Evolutionary conservation across 2,329 filamentous ascomycete species (phyloP).

Genomic region (Dactylonectria estremocensis): DNA sequence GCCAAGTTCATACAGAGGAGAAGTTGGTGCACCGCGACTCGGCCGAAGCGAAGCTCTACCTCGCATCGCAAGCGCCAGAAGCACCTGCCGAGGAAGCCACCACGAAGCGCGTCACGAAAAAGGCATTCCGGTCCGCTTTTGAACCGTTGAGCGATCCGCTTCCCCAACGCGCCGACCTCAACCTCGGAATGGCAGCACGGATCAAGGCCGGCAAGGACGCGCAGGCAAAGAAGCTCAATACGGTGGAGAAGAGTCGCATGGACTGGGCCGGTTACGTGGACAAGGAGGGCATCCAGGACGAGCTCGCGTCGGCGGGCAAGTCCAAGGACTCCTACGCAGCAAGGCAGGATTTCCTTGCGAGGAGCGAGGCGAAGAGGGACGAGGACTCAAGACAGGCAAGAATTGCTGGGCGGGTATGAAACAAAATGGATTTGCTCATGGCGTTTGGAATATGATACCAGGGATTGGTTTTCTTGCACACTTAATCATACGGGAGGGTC

Average conservation of each 20-base stretch:
- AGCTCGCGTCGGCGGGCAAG: slow-evolving; percentile 75
- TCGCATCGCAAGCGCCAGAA: slow-evolving; percentile 63
- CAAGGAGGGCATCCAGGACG: slow-evolving; percentile 79
- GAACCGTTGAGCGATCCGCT: slow-evolving; percentile 68
- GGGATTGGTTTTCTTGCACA: slow-evolving; percentile 25
- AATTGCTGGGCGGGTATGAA: slow-evolving; percentile 57
- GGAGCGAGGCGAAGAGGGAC: slow-evolving; percentile 75
- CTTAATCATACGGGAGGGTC: not conserved
- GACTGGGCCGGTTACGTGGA: slow-evolving; percentile 82
- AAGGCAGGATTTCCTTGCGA: slow-evolving; percentile 75
- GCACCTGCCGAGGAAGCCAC: slow-evolving; percentile 50
- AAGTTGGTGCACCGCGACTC: slow-evolving; percentile 77
- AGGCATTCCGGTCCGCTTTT: slow-evolving; percentile 74
- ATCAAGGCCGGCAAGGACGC: slow-evolving; percentile 64
- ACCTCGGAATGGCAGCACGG: slow-evolving; percentile 68
- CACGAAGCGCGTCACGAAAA: slow-evolving; percentile 64
- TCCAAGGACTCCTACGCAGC: slow-evolving; percentile 75
- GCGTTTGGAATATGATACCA: slow-evolving; percentile 50
- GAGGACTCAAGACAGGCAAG: slow-evolving; percentile 72
- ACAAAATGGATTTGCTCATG: not conserved
- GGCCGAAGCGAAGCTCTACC: slow-evolving; percentile 76
- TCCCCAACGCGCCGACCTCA: slow-evolving; percentile 68
- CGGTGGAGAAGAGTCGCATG: slow-evolving; percentile 80
- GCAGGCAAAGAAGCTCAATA: slow-evolving; percentile 76
- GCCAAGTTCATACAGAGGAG: slow-evolving; percentile 79